Percentiles rank a stretch among this genome's conserved stretches.
Conservation (phyloP, 192 early-diverging fungal species). For the Podila minutissima region DNA sequence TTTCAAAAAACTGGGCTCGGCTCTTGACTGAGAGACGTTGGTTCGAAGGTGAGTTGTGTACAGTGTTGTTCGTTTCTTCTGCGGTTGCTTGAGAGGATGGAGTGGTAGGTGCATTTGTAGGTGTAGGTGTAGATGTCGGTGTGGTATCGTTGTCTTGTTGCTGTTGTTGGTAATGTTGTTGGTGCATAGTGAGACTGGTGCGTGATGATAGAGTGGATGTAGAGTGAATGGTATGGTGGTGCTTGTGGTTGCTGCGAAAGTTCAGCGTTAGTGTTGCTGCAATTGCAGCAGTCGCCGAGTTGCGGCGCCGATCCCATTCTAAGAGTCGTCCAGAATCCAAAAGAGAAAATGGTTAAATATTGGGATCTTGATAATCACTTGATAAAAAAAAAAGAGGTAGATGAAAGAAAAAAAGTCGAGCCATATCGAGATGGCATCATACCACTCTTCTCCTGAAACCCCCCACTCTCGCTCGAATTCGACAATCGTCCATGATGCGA, state of each 20-base stretch:
- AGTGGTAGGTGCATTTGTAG: not conserved
- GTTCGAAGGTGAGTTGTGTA: not conserved
- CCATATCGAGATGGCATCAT: not conserved
- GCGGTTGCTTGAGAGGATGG: not conserved
- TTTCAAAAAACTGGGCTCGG: constrained; percentile 20
- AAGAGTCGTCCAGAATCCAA: not conserved
- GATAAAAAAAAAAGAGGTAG: constrained; percentile 4
- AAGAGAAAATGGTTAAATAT: too few relatives aligned
- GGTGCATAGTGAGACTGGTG: too few relatives aligned
- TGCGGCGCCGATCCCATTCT: constrained; percentile 22
- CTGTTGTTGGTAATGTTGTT: not conserved
- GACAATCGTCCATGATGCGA: not conserved
- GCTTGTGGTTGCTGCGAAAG: constrained; percentile 28
- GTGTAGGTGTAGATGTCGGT: not conserved
- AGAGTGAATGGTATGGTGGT: not conserved
- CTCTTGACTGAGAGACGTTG: constrained; percentile 17
- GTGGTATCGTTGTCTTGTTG: not conserved
- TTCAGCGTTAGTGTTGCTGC: constrained; percentile 27
- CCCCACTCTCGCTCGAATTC: not conserved
- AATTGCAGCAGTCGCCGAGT: constrained; percentile 26
- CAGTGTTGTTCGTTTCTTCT: not conserved
- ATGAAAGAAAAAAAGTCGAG: not conserved
- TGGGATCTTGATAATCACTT: not conserved
- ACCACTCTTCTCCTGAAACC: constrained; percentile 19
- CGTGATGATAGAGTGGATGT: not conserved